phyloP scores from a whole-genome alignment of 2,329 filamentous ascomycete species.

The Sphaceloma murrayae region DNA sequence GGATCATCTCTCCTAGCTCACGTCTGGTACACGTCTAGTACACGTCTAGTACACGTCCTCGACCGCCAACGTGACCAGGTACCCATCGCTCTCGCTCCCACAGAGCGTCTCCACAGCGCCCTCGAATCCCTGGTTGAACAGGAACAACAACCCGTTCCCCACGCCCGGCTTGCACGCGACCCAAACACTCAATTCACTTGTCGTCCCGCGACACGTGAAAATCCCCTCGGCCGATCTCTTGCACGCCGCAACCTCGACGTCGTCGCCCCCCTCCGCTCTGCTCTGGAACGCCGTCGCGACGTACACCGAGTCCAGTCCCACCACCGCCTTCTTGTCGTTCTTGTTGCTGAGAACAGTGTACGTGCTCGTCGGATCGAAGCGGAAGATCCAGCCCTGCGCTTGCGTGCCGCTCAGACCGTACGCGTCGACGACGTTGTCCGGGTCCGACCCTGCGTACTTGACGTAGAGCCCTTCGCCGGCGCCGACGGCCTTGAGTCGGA shows the following conservation, averaged over 20 bases:
- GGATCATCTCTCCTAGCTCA: constrained; percentile 1
- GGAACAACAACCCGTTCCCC: constrained; percentile 1
- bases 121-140: neutral
- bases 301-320: neutral
- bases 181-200: constrained; percentile 3
- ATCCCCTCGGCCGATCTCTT: constrained; percentile 1
- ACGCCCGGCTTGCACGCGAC: constrained; percentile 3
- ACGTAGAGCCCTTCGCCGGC: constrained; percentile 7
- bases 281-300: constrained; percentile 3
- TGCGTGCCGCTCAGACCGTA: constrained; percentile 8
- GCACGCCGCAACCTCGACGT: constrained; percentile 1
- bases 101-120: neutral
- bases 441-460: constrained; percentile 7
- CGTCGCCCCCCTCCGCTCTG: constrained; percentile 1
- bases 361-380: neutral
- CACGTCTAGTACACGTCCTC: constrained; percentile 5
- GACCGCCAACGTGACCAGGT: neutral
- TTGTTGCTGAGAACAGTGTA: constrained; percentile 8
- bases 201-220: constrained; percentile 5
- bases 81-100: constrained; percentile 1
- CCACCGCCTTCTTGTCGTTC: constrained; percentile 1
- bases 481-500: constrained; percentile 4
- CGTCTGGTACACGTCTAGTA: neutral
- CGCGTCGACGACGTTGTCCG: constrained; percentile 6
- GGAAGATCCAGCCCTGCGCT: constrained; percentile 4